Evolutionary conservation across 1,139 yeast genomes (phyloP).

Genomic region (Taphrina pruni): DNA sequence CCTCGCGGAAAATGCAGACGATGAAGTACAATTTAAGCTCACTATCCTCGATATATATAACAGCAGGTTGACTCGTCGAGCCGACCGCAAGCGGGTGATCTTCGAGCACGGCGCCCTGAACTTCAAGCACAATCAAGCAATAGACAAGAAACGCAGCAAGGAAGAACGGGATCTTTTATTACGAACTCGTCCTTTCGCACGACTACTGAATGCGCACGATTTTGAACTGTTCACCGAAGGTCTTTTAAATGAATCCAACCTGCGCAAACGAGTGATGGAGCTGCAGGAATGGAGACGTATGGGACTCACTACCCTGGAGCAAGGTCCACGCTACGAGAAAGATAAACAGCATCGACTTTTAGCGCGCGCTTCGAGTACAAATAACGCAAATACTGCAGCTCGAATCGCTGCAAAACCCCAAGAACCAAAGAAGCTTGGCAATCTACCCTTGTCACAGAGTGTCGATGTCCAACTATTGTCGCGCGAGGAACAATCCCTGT

Average conservation of each 20-base stretch:
- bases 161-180: conserved; percentile 85
- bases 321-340: conserved; percentile 83
- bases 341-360: conserved; percentile 63
- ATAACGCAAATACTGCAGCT: conserved; percentile 1
- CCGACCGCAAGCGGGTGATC: conserved; percentile 85
- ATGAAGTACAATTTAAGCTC: conserved; percentile 86
- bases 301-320: conserved; percentile 84
- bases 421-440: conserved; percentile 23
- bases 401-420: conserved; percentile 15
- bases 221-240: conserved; percentile 75
- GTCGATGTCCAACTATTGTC: conserved; percentile 82
- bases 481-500: conserved; percentile 82
- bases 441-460: conserved; percentile 74
- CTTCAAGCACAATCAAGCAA: conserved; percentile 75
- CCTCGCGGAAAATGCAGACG: conserved; percentile 64
- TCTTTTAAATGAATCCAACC: conserved; percentile 74
- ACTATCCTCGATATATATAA: conserved; percentile 88
- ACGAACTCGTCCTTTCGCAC: conserved; percentile 77
- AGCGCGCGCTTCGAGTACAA: conserved; percentile 47
- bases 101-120: conserved; percentile 79
- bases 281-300: conserved; percentile 90
- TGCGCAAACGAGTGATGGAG: conserved; percentile 82
- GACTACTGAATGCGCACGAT: conserved; percentile 80
- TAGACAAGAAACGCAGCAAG: conserved; percentile 79
- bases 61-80: conserved; percentile 85